Evolutionary conservation across 2,329 filamentous ascomycete species (phyloP), one percentile per base, ranked within the genome.

Genomic region (Monilinia aucupariae): DNA sequence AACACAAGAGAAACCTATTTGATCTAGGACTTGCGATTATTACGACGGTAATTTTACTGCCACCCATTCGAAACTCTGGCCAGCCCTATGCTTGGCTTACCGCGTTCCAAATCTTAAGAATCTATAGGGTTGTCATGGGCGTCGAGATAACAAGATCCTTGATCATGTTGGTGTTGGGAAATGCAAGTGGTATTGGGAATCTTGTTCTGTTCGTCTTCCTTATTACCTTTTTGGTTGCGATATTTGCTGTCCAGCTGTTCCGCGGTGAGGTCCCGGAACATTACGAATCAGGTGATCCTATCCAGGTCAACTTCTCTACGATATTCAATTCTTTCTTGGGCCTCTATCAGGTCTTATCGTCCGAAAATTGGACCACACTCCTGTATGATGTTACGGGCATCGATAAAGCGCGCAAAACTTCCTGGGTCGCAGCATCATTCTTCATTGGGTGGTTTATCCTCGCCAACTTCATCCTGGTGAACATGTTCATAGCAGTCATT

Each of bases 401-500:
- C 70, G 87, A 90, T 12, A 81, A 81, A 12, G 71, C 73, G 7
- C 85, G 81, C 68, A 81, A 86, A 47, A 96, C 90, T n/a, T 84
- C 90, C 10, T 97, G 94, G 93, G 92, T 97, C 63, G 92, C 90
- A 12, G 92, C 93, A 10, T 82, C 90, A 1, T 97, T 99, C 70
- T 82, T 96, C 69, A 91, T 97, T 67, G 83, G 92, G 68, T 99
- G 94, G 94, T 97, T 96, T 76, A 94, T 96, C 63, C 82, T 99
- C 50, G 84, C 92, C 7, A 97, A 96, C 75, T 93, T 97, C 74
- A 96, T 99, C 77, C 84, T 97, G 66, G 79, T 99, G 78, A 99
- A 97, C 74, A 99, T 99, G 94, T 99, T 99, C 80, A 97, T 99
- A 90, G 94, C 94, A 81, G 94, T 99, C 78, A 99, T 99, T 68